Conservation (phyloP, 805 yeast species). For the Lipomyces lipofer region DNA sequence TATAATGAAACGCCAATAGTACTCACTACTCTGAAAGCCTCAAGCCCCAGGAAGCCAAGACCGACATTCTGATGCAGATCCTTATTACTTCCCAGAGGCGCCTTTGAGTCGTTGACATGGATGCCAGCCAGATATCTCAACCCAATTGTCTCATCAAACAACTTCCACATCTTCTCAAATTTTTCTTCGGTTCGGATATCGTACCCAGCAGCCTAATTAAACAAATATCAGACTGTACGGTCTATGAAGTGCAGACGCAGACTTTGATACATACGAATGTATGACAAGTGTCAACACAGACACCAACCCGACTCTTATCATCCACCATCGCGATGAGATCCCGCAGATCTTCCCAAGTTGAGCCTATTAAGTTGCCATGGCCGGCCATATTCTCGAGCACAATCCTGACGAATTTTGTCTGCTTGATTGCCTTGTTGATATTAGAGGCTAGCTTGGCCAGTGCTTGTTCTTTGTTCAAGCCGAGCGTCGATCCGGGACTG, state of each 20-base stretch:
- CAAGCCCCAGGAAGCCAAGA: slow-evolving; percentile 83
- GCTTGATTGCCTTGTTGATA: slow-evolving; percentile 72
- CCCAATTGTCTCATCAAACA: slow-evolving; percentile 76
- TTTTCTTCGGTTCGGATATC: slow-evolving; percentile 65
- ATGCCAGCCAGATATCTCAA: slow-evolving; percentile 71
- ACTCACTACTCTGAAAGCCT: slow-evolving; percentile 62
- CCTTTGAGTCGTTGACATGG: slow-evolving; percentile 93
- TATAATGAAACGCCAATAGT: not conserved
- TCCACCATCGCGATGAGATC: slow-evolving; percentile 77
- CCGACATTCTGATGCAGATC: slow-evolving; percentile 92
- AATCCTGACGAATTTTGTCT: slow-evolving; percentile 77
- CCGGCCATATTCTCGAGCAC: slow-evolving; percentile 99
- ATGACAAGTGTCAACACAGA: slow-evolving; percentile 95
- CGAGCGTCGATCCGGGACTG: slow-evolving; percentile 72
- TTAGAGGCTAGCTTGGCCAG: slow-evolving; percentile 69
- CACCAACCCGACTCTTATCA: slow-evolving; percentile 84
- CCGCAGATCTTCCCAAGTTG: slow-evolving; percentile 70
- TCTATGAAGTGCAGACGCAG: not conserved
- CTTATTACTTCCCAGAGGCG: slow-evolving; percentile 84
- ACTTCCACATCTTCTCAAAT: slow-evolving; percentile 68
- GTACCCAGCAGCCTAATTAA: slow-evolving; percentile 77
- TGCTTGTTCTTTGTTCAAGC: slow-evolving; percentile 66
- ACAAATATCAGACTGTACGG: not conserved
- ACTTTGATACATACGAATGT: slow-evolving; percentile 53
- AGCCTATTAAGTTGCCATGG: slow-evolving; percentile 87